phyloP scores from a whole-genome alignment of 2,329 filamentous ascomycete genomes.

The Teratosphaeriaceae sp. region DNA sequence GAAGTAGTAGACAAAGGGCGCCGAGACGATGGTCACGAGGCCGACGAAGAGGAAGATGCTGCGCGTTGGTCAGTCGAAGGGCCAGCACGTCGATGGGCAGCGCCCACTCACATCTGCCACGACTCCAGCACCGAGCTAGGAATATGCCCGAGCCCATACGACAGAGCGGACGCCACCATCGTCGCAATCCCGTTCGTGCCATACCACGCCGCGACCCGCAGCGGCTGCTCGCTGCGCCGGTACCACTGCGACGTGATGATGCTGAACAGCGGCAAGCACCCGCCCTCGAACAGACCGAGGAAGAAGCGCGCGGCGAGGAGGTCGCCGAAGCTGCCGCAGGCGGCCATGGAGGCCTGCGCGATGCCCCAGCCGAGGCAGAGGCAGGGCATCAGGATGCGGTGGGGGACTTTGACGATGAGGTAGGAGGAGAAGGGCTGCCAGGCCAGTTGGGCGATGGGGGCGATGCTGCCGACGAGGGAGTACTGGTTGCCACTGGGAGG shows the following conservation, averaged over 20 bases:
- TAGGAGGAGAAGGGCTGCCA: constrained; percentile 61
- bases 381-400: constrained; percentile 59
- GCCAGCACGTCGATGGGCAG: constrained; percentile 44
- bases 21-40: constrained; percentile 52
- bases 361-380: constrained; percentile 58
- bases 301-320: constrained; percentile 58
- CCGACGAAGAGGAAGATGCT: constrained; percentile 57
- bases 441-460: constrained; percentile 47
- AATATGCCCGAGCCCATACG: constrained; percentile 56
- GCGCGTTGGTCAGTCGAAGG: constrained; percentile 54
- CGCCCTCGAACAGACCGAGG: constrained; percentile 59
- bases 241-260: constrained; percentile 33
- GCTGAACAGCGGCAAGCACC: constrained; percentile 59
- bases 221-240: constrained; percentile 21
- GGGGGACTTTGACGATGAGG: constrained; percentile 55
- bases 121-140: constrained; percentile 36
- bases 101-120: constrained; percentile 39
- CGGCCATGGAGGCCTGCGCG: constrained; percentile 55
- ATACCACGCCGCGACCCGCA: constrained; percentile 47
- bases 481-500: constrained; percentile 46
- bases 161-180: constrained; percentile 55
- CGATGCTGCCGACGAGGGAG: constrained; percentile 42
- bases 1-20: constrained; percentile 53
- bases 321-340: constrained; percentile 51
- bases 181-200: constrained; percentile 54